Conservation (phyloP, 1,139 yeast species). For the Taphrina populina region DNA sequence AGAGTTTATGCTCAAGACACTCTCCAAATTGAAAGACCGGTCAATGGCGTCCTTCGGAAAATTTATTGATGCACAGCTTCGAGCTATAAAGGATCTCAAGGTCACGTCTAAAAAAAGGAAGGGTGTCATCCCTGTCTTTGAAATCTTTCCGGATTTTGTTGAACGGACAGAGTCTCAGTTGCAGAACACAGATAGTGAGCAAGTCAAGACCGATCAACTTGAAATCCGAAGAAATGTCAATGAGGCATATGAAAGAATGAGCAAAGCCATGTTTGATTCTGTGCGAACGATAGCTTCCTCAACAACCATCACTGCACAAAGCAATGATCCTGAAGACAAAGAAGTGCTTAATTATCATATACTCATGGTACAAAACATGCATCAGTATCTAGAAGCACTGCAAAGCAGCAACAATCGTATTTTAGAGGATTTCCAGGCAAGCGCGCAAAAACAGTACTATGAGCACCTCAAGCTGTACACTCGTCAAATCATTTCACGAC, state of each 20-base stretch:
- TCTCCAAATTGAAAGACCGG: conserved; percentile 57
- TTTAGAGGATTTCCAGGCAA: conserved; percentile 43
- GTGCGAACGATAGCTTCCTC: conserved; percentile 44
- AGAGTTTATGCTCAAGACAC: conserved; percentile 60
- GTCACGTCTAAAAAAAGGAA: conserved; percentile 49
- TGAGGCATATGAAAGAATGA: conserved; percentile 49
- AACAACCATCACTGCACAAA: conserved; percentile 26
- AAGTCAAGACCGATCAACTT: conserved; percentile 35
- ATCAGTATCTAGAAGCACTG: conserved; percentile 57
- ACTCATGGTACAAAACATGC: conserved; percentile 62
- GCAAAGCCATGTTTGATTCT: conserved; percentile 44
- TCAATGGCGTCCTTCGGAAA: conserved; percentile 59
- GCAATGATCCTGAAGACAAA: conserved; percentile 53
- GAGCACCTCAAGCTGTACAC: conserved; percentile 54
- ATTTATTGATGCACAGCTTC: conserved; percentile 57
- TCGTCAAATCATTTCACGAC: conserved; percentile 53
- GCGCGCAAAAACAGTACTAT: conserved; percentile 49
- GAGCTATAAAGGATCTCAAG: conserved; percentile 55
- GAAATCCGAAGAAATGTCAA: conserved; percentile 49
- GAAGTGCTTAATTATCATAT: conserved; percentile 60
- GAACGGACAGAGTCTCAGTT: conserved; percentile 46
- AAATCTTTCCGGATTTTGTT: conserved; percentile 52
- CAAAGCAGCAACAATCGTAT: conserved; percentile 44
- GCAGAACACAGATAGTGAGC: conserved; percentile 41
- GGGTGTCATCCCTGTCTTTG: conserved; percentile 50